phyloP scores from a whole-genome alignment of 116 monocot genomes.

The Phalaenopsis hybrid region DNA sequence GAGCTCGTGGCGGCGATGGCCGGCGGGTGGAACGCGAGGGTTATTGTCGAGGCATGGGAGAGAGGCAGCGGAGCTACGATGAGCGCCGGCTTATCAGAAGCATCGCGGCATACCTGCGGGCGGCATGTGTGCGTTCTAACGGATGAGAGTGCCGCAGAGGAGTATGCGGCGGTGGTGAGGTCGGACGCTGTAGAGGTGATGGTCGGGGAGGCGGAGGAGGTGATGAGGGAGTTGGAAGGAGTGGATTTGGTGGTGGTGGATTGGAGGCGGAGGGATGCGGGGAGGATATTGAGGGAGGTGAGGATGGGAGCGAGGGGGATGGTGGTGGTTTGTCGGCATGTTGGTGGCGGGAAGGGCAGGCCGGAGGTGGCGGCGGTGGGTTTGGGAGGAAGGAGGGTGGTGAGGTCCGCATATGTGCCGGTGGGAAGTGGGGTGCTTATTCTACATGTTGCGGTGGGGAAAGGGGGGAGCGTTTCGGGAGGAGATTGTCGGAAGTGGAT shows the following conservation, averaged over 20 bases:
- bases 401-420: conserved; percentile 48
- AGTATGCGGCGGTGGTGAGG: conserved; percentile 15
- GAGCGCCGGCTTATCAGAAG: conserved; percentile 26
- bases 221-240: conserved; percentile 25
- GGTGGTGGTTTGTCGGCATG: conserved; percentile 51
- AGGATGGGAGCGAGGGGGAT: conserved; percentile 55
- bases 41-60: conserved; percentile 29
- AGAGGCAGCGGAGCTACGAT: conserved; percentile 4
- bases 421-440: conserved; percentile 55
- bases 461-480: conserved; percentile 22
- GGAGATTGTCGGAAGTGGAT: conserved; percentile 48
- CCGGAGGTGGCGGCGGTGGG: conserved; percentile 18
- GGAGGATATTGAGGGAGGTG: conserved; percentile 35
- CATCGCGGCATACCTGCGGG: conserved; percentile 28
- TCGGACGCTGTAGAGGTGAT: not conserved
- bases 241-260: conserved; percentile 72
- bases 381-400: conserved; percentile 47
- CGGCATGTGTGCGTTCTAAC: conserved; percentile 30
- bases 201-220: conserved; percentile 20
- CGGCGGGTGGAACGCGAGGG: conserved; percentile 61
- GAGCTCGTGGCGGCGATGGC: conserved; percentile 71
- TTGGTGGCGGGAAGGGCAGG: conserved; percentile 4
- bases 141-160: conserved; percentile 11
- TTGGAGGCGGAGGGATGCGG: conserved; percentile 35
- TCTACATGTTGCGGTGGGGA: conserved; percentile 55